Conservation (phyloP, 305 asterid genomes). For the Euphrasia arctica region DNA sequence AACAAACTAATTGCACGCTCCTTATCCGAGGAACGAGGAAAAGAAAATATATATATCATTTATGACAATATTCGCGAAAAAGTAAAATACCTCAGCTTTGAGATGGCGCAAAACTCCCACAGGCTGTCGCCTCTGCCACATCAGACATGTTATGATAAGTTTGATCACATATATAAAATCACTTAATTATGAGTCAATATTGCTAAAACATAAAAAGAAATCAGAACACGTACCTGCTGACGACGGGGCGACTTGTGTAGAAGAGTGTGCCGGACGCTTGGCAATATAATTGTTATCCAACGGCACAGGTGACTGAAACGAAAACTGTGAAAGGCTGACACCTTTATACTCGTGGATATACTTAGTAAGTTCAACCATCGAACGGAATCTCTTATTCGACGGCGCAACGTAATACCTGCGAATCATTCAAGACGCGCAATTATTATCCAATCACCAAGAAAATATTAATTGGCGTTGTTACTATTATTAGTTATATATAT, state of each 20-base stretch:
- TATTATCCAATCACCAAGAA: too few relatives aligned
- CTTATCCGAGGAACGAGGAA: background rate
- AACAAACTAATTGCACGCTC: too few relatives aligned
- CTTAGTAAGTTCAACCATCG: too few relatives aligned
- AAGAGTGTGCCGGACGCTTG: background rate
- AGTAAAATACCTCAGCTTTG: background rate
- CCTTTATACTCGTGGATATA: background rate
- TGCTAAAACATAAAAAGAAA: too few relatives aligned
- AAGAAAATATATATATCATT: background rate
- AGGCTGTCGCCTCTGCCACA: background rate
- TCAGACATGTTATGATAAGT: too few relatives aligned
- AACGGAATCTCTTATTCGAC: too few relatives aligned
- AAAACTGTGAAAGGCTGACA: background rate
- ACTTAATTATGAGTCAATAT: too few relatives aligned
- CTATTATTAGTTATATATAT: too few relatives aligned
- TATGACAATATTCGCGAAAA: background rate
- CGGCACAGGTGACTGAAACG: background rate
- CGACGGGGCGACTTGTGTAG: background rate
- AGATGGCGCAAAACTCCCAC: background rate
- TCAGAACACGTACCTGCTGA: background rate
- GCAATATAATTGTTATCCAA: background rate
- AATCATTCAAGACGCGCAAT: too few relatives aligned
- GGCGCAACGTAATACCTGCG: too few relatives aligned
- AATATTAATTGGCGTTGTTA: background rate
- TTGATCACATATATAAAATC: background rate